phyloP scores from a whole-genome alignment of 2,329 filamentous ascomycete genomes.

The Coleophoma cylindrospora region DNA sequence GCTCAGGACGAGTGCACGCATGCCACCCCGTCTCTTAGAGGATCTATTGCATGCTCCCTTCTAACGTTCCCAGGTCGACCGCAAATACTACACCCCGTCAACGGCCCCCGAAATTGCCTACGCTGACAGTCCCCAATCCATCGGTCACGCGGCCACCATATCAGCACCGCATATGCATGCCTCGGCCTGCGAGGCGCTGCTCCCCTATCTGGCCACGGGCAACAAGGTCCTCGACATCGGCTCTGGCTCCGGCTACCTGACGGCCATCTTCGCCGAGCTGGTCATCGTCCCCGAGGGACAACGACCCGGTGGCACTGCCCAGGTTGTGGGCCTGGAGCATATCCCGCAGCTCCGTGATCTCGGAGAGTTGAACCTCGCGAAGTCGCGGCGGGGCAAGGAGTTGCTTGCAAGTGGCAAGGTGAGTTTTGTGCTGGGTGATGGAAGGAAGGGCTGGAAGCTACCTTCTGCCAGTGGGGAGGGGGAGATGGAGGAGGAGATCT shows the following conservation, averaged over 20 bases:
- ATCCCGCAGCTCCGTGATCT: constrained; percentile 59
- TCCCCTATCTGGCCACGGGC: constrained; percentile 40
- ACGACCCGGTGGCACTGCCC: constrained; percentile 14
- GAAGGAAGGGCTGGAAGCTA: constrained; percentile 54
- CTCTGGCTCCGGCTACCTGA: constrained; percentile 77
- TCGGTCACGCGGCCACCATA: constrained; percentile 65
- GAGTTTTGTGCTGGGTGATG: constrained; percentile 71
- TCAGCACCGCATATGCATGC: constrained; percentile 72
- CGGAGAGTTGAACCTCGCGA: constrained; percentile 60
- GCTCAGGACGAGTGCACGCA: too few relatives aligned
- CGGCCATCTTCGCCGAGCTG: constrained; percentile 74
- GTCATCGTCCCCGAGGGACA: constrained; percentile 4
- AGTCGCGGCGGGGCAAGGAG: constrained; percentile 49
- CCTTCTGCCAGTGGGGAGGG: constrained; percentile 21
- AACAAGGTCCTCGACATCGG: constrained; percentile 66
- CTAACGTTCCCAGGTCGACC: too few relatives aligned
- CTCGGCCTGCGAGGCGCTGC: constrained; percentile 56
- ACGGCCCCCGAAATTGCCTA: constrained; percentile 56
- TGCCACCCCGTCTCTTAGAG: too few relatives aligned
- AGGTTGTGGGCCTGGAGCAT: constrained; percentile 71
- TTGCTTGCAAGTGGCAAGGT: constrained; percentile 63
- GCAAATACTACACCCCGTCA: too few relatives aligned
- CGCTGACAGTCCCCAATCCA: constrained; percentile 63
- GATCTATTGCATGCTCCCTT: too few relatives aligned
- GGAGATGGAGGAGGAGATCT: constrained; percentile 47